Conservation (phyloP, 805 yeast genomes). For the Candida awuae region DNA sequence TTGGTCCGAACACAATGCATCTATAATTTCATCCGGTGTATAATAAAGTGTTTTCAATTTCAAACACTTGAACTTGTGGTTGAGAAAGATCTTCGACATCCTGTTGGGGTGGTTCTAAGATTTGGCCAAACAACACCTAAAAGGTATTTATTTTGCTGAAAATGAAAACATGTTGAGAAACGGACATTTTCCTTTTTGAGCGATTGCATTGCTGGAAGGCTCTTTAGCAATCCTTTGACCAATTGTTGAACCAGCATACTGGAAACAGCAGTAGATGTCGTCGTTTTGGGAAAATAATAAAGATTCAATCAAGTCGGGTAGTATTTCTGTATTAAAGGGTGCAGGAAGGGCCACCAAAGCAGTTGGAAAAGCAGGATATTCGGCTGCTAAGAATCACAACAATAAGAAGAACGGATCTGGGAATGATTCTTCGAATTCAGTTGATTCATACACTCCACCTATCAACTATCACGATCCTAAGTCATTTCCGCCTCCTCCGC, state of each 20-base stretch:
- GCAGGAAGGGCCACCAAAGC: slow-evolving; percentile 44
- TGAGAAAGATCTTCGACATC: slow-evolving; percentile 26
- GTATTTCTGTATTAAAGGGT: slow-evolving; percentile 41
- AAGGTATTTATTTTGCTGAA: too few species aligned
- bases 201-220: too few species aligned
- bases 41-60: slow-evolving; percentile 29
- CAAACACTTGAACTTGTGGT: slow-evolving; percentile 17
- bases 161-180: too few species aligned
- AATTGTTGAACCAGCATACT: too few species aligned
- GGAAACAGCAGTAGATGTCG: too few species aligned
- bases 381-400: slow-evolving; percentile 38
- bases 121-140: too few species aligned
- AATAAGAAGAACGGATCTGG: slow-evolving; percentile 16
- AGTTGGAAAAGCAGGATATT: slow-evolving; percentile 37
- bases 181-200: too few species aligned
- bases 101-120: too few species aligned
- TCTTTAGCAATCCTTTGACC: too few species aligned
- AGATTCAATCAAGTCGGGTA: slow-evolving; percentile 42
- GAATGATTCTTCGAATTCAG: neutral
- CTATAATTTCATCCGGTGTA: slow-evolving; percentile 37
- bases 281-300: slow-evolving; percentile 47
- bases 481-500: slow-evolving; percentile 16
- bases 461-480: slow-evolving; percentile 18
- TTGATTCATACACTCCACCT: slow-evolving; percentile 13
- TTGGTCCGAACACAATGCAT: slow-evolving; percentile 21